Conservation (phyloP, 768 basidiomycete genomes). For the Phylloporus arenicola region DNA sequence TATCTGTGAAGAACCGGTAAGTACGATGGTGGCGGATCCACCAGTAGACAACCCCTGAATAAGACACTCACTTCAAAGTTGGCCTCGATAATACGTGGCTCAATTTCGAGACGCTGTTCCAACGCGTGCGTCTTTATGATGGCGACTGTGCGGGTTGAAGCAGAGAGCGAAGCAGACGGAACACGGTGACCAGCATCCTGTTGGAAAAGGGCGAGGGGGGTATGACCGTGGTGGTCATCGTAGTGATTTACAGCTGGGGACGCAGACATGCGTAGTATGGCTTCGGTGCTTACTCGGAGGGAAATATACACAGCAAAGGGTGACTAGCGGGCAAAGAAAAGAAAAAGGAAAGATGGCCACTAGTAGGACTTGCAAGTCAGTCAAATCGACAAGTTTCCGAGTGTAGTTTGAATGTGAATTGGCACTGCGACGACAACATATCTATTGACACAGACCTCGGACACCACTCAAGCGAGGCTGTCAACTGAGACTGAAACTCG, state of each 20-base stretch:
- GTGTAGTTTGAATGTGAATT: slow-evolving; percentile 2
- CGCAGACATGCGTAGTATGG: slow-evolving; percentile 17
- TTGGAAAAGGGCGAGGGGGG: not conserved
- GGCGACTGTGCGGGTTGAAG: slow-evolving; percentile 61
- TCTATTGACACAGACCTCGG: slow-evolving; percentile 11
- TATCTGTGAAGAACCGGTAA: slow-evolving; percentile 42
- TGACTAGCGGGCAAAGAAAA: slow-evolving; percentile 1
- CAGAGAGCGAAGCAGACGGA: slow-evolving; percentile 3
- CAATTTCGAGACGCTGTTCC: slow-evolving; percentile 70
- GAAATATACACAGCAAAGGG: slow-evolving; percentile 21
- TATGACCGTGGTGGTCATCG: slow-evolving; percentile 9
- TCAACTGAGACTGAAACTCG: not conserved
- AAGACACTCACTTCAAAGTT: slow-evolving; percentile 64
- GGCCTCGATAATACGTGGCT: slow-evolving; percentile 71
- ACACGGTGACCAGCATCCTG: slow-evolving; percentile 5
- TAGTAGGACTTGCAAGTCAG: not conserved
- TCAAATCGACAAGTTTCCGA: not conserved
- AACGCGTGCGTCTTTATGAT: slow-evolving; percentile 82
- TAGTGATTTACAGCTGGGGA: slow-evolving; percentile 16
- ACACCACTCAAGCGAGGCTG: slow-evolving; percentile 5
- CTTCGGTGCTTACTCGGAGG: not conserved
- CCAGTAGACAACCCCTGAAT: not conserved
- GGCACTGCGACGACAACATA: not conserved
- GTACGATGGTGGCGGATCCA: slow-evolving; percentile 11
- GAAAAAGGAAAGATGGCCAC: too few species aligned